These are phyloP conservation scores for Aspergillus floridensis DNA, from an alignment of 2,329 filamentous ascomycete species.

Conservation along the genomic window DNA sequence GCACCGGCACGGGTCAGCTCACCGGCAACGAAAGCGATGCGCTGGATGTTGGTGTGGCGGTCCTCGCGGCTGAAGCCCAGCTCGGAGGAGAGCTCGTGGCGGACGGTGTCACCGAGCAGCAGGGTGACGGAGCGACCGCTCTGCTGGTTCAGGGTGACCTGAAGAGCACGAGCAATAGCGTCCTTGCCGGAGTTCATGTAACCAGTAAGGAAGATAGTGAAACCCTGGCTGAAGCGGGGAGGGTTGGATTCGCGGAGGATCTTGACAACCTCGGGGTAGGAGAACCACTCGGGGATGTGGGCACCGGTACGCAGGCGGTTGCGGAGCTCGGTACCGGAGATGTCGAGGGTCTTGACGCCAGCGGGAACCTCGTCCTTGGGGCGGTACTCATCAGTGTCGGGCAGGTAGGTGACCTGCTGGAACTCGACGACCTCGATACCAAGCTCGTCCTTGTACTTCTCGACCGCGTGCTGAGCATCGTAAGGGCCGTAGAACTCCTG, in stretches of 20 bases:
- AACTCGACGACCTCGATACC: slow-evolving; percentile 99
- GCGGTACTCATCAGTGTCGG: slow-evolving; percentile 93
- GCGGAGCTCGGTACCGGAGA: slow-evolving; percentile 86
- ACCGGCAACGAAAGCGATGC: slow-evolving; percentile 92
- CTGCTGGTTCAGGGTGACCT: slow-evolving; percentile 97
- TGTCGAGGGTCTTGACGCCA: slow-evolving; percentile 82
- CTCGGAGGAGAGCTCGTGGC: slow-evolving; percentile 87
- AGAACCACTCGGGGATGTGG: slow-evolving; percentile 99
- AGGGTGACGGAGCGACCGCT: slow-evolving; percentile 92
- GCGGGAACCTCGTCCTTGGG: slow-evolving; percentile 85
- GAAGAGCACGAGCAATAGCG: slow-evolving; percentile 88
- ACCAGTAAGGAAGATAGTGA: slow-evolving; percentile 96
- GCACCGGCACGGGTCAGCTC: slow-evolving; percentile 91
- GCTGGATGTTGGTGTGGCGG: slow-evolving; percentile 89
- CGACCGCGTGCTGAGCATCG: slow-evolving; percentile 91
- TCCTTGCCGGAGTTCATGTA: slow-evolving; percentile 98
- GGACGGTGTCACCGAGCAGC: slow-evolving; percentile 92
- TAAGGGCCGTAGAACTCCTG: slow-evolving; percentile 98
- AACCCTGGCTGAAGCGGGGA: slow-evolving; percentile 84
- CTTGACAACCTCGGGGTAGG: slow-evolving; percentile 96
- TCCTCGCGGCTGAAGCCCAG: slow-evolving; percentile 93
- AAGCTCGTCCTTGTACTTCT: slow-evolving; percentile 94
- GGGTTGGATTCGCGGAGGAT: slow-evolving; percentile 96
- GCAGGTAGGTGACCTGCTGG: slow-evolving; percentile 99
- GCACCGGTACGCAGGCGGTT: slow-evolving; percentile 84